These are phyloP conservation scores for Coniochaeta sp. DNA, from an alignment of 2,329 filamentous ascomycete genomes.

Conservation along the genomic window DNA sequence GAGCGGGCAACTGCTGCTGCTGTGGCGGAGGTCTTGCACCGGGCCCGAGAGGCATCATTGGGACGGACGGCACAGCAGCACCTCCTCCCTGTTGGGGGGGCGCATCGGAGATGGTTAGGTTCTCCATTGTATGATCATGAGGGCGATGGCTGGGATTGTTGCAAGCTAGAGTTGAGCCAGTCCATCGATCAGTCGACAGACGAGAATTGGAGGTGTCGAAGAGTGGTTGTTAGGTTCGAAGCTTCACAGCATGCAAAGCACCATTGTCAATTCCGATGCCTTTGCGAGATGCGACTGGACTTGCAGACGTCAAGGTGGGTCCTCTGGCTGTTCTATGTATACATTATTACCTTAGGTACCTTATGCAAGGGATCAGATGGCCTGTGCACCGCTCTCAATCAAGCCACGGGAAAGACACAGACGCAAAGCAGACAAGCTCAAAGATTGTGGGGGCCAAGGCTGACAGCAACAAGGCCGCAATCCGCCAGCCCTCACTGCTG, in stretches of 20 bases:
- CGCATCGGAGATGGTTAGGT: conserved; percentile 1
- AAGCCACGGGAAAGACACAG: background rate
- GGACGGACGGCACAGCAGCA: conserved; percentile 17
- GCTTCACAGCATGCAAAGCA: background rate
- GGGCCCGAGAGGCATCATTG: conserved; percentile 5
- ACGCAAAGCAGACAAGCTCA: background rate
- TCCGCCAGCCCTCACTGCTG: background rate
- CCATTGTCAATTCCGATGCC: background rate
- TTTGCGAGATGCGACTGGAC: background rate
- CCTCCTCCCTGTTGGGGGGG: conserved; percentile 19
- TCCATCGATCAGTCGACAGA: conserved; percentile 2
- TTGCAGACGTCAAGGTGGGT: background rate
- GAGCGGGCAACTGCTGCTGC: conserved; percentile 66
- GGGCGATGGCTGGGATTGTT: background rate
- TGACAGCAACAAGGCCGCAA: background rate
- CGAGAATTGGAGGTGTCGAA: background rate
- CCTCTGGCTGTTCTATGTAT: too few relatives aligned
- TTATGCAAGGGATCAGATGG: background rate
- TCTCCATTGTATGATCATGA: conserved; percentile 5
- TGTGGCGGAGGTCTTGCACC: conserved; percentile 29
- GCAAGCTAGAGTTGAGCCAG: background rate
- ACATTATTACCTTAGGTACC: too few relatives aligned
- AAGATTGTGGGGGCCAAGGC: background rate
- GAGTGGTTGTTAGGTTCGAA: background rate
- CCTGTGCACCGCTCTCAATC: background rate